Evolutionary conservation across 495 filamentous ascomycete species (phyloP).

Genomic region (Trypethelium eluteriae): DNA sequence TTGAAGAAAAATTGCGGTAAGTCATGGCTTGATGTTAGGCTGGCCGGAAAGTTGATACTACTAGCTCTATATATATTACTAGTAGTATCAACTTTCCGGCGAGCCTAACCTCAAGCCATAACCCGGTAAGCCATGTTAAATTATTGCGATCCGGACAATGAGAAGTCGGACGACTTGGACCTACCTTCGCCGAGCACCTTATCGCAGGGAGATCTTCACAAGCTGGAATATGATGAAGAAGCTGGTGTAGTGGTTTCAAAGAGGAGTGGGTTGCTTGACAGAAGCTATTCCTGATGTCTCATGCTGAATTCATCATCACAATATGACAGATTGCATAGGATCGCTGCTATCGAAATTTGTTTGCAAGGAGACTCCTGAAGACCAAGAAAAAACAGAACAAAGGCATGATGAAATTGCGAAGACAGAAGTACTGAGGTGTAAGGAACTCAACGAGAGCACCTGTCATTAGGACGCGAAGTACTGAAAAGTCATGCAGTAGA

Average conservation of each 20-base stretch:
- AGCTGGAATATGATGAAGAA: not conserved
- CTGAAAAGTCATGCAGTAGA: slow-evolving; percentile 27
- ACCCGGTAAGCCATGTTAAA: not conserved
- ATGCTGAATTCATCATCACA: not conserved
- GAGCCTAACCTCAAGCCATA: too few relatives aligned
- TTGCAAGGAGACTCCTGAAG: not conserved
- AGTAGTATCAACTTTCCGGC: too few relatives aligned
- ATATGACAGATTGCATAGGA: not conserved
- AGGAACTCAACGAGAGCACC: not conserved
- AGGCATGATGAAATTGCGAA: not conserved
- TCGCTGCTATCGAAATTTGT: not conserved
- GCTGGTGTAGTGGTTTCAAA: not conserved
- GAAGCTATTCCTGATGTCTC: not conserved
- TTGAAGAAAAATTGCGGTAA: not conserved
- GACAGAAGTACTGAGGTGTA: not conserved
- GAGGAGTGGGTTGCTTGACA: not conserved
- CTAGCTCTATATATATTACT: not conserved
- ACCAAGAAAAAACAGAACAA: not conserved
- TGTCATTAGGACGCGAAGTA: not conserved
- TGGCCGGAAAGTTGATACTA: not conserved
- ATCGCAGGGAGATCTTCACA: not conserved
- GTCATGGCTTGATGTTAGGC: not conserved
- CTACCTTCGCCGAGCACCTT: not conserved
- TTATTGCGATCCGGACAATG: not conserved
- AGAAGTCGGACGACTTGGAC: not conserved